Base-by-base conservation (phyloP, 1,284 basidiomycete species). In the Erythrobasidium hasegawianum region DNA sequence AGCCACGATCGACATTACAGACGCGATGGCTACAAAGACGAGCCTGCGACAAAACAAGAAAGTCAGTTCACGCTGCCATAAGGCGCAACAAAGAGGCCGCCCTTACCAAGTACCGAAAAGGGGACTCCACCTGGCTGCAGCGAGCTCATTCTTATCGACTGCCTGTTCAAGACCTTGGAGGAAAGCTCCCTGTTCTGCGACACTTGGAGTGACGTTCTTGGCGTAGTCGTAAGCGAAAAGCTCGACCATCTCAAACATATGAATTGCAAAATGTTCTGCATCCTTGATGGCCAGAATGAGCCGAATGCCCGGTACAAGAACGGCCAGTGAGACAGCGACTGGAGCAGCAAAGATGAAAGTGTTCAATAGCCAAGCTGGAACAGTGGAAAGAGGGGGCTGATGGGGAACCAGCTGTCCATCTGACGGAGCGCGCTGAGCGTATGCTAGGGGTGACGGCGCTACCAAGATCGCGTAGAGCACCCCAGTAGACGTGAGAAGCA, bases 311-410 rank as follows among this genome's bases (percentile, higher is more conserved):
- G 62, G 62, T 1, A 50, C 47, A 29, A 65, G 45, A 3, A 64
- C 54, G 2, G 61, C 49, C 10, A 49, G 33, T 16, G 47, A 33
- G 3, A 64, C 53, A 1, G 40, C 40, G 22, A 26, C 40, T 1
- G 61, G 61, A 1, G 61, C 61, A 14, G 56, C 7, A 20, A 64
- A 56, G 24, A 64, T 50, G 54, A 64, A 64, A 2, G 20, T 13
- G 26, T 64, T 64, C 11, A 64, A 26, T 3, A 57, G 33, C 61
- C 61, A 64, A 16, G 45, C 43, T 26, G 61, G 61, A 5, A 64
- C 43, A 20, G 38, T 56, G 4, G 62, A 41, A 20, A 65, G 55
- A 1, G 62, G 62, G 10, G 62, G 24, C 22, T 53, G 55, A 20
- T 22, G 22, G 4, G 62, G 55, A 20, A 33, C 40, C 4, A 57